Percentiles rank a stretch among this genome's conserved stretches.
These are phyloP conservation scores for Hypsizygus marmoreus DNA, from an alignment of 768 basidiomycete species.

Conservation along the genomic window DNA sequence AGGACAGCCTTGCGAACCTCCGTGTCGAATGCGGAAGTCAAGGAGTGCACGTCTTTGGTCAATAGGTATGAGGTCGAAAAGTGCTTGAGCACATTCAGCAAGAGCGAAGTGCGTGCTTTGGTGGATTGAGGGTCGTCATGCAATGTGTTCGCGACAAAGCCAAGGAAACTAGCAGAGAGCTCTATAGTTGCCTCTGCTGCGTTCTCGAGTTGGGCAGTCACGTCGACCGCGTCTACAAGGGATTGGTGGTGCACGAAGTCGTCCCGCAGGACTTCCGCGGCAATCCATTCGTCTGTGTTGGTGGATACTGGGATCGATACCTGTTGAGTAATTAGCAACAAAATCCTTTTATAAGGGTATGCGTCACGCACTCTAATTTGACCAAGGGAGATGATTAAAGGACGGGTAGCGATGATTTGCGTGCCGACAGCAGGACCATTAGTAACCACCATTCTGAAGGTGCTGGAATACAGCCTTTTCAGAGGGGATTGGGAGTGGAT, in stretches of 20 bases:
- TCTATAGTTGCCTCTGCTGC: constrained; percentile 69
- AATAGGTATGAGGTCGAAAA: constrained; percentile 79
- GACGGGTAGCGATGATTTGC: constrained; percentile 45
- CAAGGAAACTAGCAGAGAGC: constrained; percentile 82
- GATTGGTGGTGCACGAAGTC: constrained; percentile 75
- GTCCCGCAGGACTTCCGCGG: constrained; percentile 88
- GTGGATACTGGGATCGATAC: constrained; percentile 87
- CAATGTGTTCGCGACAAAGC: constrained; percentile 68
- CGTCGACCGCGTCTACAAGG: constrained; percentile 58
- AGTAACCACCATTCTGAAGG: constrained; percentile 38
- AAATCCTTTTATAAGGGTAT: constrained; percentile 10
- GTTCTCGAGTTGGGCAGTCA: constrained; percentile 51
- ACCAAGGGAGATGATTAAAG: constrained; percentile 47
- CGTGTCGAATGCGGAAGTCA: constrained; percentile 72
- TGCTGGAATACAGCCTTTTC: constrained; percentile 21
- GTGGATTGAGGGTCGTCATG: constrained; percentile 54
- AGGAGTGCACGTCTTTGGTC: constrained; percentile 76
- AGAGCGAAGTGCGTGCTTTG: constrained; percentile 60
- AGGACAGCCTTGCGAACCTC: constrained; percentile 79
- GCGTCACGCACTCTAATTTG: constrained; percentile 51
- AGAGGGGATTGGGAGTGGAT: constrained; percentile 19
- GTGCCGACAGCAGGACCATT: constrained; percentile 37
- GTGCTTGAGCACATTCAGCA: constrained; percentile 72
- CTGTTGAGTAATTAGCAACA: constrained; percentile 36
- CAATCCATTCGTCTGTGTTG: constrained; percentile 83